phyloP scores from a whole-genome alignment of 768 basidiomycete species.

The Leccinum pellstonianum region DNA sequence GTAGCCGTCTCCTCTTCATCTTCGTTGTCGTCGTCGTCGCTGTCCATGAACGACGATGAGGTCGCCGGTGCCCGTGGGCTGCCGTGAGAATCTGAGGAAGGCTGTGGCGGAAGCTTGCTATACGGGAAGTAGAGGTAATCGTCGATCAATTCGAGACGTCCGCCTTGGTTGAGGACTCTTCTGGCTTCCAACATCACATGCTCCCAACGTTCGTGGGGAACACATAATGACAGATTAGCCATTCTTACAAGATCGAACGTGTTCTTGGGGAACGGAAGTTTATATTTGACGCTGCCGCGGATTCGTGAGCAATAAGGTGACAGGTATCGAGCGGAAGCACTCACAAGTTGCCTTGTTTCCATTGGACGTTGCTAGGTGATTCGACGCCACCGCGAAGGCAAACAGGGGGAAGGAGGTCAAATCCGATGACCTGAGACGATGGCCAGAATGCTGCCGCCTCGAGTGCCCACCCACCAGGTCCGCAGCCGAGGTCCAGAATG shows the following conservation, averaged over 20 bases:
- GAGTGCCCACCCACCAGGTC: slow-evolving; percentile 65
- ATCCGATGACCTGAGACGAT: slow-evolving; percentile 54
- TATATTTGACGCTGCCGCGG: slow-evolving; percentile 45
- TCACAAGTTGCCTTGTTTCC: slow-evolving; percentile 69
- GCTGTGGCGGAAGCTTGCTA: slow-evolving; percentile 31
- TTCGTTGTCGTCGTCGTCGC: slow-evolving; percentile 14
- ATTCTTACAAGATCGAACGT: slow-evolving; percentile 74
- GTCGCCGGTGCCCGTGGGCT: background rate
- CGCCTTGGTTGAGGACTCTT: slow-evolving; percentile 59
- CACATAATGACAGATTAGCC: slow-evolving; percentile 61
- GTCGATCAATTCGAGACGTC: slow-evolving; percentile 72
- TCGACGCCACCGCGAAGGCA: slow-evolving; percentile 35
- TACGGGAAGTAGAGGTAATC: slow-evolving; percentile 69
- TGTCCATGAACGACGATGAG: slow-evolving; percentile 23
- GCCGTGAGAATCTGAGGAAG: slow-evolving; percentile 4
- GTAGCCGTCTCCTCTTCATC: slow-evolving; percentile 20
- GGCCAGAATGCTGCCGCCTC: slow-evolving; percentile 66
- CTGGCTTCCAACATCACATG: slow-evolving; percentile 56
- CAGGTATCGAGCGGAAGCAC: slow-evolving; percentile 26
- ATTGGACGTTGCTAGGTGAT: slow-evolving; percentile 41
- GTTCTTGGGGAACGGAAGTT: slow-evolving; percentile 59
- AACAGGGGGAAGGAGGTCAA: slow-evolving; percentile 55
- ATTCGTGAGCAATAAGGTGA: slow-evolving; percentile 13
- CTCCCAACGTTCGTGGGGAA: slow-evolving; percentile 63
- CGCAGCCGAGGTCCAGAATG: slow-evolving; percentile 77